phyloP scores from a whole-genome alignment of 768 basidiomycete species.

The Lyophyllum decastes region DNA sequence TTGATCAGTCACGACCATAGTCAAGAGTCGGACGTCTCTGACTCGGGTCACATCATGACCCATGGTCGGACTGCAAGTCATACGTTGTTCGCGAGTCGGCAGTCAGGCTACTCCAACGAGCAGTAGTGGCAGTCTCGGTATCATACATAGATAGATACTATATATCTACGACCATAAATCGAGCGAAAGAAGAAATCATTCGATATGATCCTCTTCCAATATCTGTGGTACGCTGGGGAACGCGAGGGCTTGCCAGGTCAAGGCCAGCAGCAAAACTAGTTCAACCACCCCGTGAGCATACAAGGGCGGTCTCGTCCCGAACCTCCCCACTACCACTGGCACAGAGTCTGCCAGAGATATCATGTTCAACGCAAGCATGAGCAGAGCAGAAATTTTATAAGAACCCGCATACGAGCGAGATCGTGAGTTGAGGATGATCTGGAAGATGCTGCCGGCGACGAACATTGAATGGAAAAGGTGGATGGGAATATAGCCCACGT shows the following conservation, averaged over 20 bases:
- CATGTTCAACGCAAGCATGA: background rate
- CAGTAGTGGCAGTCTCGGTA: too few species aligned
- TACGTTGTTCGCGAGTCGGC: too few species aligned
- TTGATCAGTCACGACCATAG: too few species aligned
- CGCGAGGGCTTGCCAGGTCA: conserved; percentile 9
- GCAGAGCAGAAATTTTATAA: conserved; percentile 11
- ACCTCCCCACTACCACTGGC: conserved; percentile 4
- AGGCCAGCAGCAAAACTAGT: background rate
- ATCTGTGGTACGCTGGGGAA: conserved; percentile 1
- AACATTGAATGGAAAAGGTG: background rate
- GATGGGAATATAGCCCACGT: background rate
- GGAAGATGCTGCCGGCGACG: conserved; percentile 17
- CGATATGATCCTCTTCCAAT: conserved; percentile 10
- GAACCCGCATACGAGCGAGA: conserved; percentile 23
- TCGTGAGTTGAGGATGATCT: conserved; percentile 24
- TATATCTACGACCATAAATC: too few species aligned
- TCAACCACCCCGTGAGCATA: background rate
- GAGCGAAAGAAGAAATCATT: background rate
- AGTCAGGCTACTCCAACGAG: too few species aligned
- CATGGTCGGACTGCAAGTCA: too few species aligned
- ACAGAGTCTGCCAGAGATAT: background rate
- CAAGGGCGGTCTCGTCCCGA: background rate
- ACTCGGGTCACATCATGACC: too few species aligned
- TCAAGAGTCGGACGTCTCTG: too few species aligned
- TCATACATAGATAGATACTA: too few species aligned